Conservation (phyloP, 2,329 filamentous ascomycete species). For the Blastomyces parvus region DNA sequence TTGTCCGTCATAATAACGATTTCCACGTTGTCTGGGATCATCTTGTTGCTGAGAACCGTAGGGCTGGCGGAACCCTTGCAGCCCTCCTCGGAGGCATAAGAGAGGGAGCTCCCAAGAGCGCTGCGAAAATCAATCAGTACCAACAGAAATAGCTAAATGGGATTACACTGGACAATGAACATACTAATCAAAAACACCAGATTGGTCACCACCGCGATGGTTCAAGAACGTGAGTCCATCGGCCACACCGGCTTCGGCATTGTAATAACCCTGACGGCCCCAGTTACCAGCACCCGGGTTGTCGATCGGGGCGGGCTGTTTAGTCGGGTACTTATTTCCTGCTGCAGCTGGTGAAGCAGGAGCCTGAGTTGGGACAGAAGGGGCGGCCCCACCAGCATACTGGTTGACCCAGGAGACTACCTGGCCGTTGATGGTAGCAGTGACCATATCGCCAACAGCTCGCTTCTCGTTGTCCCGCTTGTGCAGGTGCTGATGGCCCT, state of each 20-base stretch:
- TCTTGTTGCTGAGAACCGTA: constrained; percentile 41
- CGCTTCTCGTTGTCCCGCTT: constrained; percentile 39
- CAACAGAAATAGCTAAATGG: background rate
- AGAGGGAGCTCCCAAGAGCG: constrained; percentile 49
- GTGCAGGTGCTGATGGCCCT: constrained; percentile 45
- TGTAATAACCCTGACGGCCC: constrained; percentile 42
- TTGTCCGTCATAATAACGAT: constrained; percentile 44
- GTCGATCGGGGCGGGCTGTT: constrained; percentile 13
- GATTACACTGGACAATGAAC: constrained; percentile 8
- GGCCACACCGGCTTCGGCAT: constrained; percentile 33
- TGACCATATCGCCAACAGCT: constrained; percentile 42
- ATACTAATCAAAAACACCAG: constrained; percentile 46
- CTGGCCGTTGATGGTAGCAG: constrained; percentile 50
- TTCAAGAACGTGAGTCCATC: constrained; percentile 52
- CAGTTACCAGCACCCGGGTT: constrained; percentile 28
- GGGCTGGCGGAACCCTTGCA: constrained; percentile 39
- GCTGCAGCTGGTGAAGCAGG: constrained; percentile 12
- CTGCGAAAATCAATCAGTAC: constrained; percentile 15
- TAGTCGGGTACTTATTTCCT: constrained; percentile 8
- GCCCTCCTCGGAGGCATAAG: constrained; percentile 44
- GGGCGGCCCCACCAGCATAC: constrained; percentile 34
- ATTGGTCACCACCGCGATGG: constrained; percentile 47
- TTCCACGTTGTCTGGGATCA: constrained; percentile 43
- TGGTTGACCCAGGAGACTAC: constrained; percentile 51
- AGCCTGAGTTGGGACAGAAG: constrained; percentile 4